Evolutionary conservation across 2,329 filamentous ascomycete genomes (phyloP), one percentile per base, ranked within the genome.

Genomic region (Exophiala sp.): DNA sequence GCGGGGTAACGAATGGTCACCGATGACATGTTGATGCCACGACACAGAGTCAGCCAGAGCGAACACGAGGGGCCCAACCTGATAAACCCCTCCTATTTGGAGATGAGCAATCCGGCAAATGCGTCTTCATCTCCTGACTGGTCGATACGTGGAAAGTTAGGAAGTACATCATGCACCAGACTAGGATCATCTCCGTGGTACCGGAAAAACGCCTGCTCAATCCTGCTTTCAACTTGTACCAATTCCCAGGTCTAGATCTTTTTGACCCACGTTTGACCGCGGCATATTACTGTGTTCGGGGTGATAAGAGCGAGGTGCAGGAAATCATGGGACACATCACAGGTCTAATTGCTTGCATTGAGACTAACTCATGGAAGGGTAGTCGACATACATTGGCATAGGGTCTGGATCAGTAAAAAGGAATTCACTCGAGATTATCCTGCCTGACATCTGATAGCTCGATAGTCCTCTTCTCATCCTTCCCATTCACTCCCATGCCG

Each of bases 331-430:
- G 46, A 47, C 16, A 47, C 40, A 46, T 18, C 6, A 16, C 36
- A 16, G 42, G 16, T 18, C 14, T 34, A 35, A 20, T 48, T 40
- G 34, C 20, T 39, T 39, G 34, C 24, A 50, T 50, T 55, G 57
- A 44, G 57, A 47, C 54, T 57, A 57, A 29, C 5, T 29, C 24
- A 29, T 29, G 2, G 24, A 46, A 51, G 57, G 50, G 46, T 47
- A 47, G 47, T 57, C 51, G 54, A 57, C 51, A 41, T 60, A 57
- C 51, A 50, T 50, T 52, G 50, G 50, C 47, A 50, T 46, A 33
- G 51, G 53, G 46, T 46, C 39, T 46, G 40, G 47, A 39, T 55
- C 42, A 48, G 47, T 42, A 14, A 14, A 54, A 47, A 44, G 50
- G 34, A 48, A 7, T 38, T 54, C 53, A 18, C 33, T 47, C 32